These are phyloP conservation scores for Neurospora sp. DNA, from an alignment of 2,329 filamentous ascomycete genomes.

Conservation along the genomic window DNA sequence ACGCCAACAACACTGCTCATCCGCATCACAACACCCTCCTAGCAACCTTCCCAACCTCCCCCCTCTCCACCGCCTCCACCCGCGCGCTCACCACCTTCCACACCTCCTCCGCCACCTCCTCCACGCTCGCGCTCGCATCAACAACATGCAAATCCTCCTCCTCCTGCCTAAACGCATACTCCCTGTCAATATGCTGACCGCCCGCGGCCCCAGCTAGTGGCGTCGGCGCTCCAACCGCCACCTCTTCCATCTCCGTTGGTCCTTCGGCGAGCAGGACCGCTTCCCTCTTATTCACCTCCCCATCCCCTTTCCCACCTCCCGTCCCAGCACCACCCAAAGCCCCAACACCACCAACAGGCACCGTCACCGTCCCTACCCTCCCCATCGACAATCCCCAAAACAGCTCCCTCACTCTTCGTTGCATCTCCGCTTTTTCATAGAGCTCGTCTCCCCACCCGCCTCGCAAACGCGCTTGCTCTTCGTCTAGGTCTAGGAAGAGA, in stretches of 20 bases:
- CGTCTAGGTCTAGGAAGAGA: slow-evolving; percentile 74
- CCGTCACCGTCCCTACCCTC: slow-evolving; percentile 26
- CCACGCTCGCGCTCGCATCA: slow-evolving; percentile 43
- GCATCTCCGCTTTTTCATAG: slow-evolving; percentile 80
- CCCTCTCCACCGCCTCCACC: slow-evolving; percentile 39
- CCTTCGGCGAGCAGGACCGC: slow-evolving; percentile 6
- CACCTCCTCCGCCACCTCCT: slow-evolving; percentile 46
- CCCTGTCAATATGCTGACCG: slow-evolving; percentile 2
- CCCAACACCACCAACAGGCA: slow-evolving; percentile 3
- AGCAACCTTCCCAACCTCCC: slow-evolving; percentile 36
- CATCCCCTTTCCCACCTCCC: slow-evolving; percentile 9
- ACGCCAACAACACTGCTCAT: not conserved
- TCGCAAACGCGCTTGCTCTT: slow-evolving; percentile 59
- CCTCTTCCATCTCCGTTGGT: slow-evolving; percentile 5
- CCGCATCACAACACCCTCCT: slow-evolving; percentile 31
- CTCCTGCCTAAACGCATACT: slow-evolving; percentile 35
- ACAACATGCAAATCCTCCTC: slow-evolving; percentile 45
- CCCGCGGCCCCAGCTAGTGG: slow-evolving; percentile 6
- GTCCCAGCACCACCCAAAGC: slow-evolving; percentile 4
- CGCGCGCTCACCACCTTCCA: slow-evolving; percentile 41
- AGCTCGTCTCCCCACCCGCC: slow-evolving; percentile 86
- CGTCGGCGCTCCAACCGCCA: slow-evolving; percentile 10
- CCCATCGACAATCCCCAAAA: slow-evolving; percentile 53
- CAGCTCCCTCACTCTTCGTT: slow-evolving; percentile 64
- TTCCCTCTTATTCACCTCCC: slow-evolving; percentile 9